Conservation (phyloP, 73 alveolate genomes). For the Paramecium bursaria region DNA sequence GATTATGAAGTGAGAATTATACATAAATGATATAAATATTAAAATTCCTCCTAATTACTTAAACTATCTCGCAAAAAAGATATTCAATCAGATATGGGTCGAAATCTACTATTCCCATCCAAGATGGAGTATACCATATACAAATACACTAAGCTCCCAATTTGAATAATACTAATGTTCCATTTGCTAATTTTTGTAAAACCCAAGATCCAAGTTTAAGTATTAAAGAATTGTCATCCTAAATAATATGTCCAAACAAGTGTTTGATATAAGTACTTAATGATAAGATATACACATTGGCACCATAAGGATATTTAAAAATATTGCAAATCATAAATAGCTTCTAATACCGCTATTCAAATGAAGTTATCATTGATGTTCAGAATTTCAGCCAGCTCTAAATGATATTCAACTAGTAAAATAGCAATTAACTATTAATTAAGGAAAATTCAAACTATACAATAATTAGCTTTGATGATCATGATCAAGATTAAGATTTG, state of each 20-base stretch:
- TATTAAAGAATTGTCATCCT: background rate
- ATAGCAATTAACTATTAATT: background rate
- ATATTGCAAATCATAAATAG: slow-evolving; percentile 9
- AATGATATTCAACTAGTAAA: background rate
- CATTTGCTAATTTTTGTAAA: slow-evolving; percentile 46
- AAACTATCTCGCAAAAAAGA: background rate
- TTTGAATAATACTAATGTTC: no score
- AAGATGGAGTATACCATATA: background rate
- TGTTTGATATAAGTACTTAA: background rate
- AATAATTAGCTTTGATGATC: background rate
- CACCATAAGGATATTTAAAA: slow-evolving; percentile 14
- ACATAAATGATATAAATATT: no score
- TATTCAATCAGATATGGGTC: background rate
- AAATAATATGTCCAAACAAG: slow-evolving; percentile 7
- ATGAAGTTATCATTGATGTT: background rate
- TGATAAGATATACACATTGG: slow-evolving; percentile 8
- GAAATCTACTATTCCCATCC: background rate
- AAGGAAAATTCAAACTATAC: background rate
- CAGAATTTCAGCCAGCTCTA: background rate
- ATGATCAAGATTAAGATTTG: background rate
- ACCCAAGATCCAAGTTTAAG: slow-evolving; percentile 7
- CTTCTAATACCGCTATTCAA: background rate
- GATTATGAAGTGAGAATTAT: background rate
- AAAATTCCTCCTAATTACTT: background rate
- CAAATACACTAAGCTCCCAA: background rate